Percentiles rank a stretch among this genome's conserved stretches.
Conservation (phyloP, 2,329 filamentous ascomycete genomes). For the Pseudopithomyces chartarum region DNA sequence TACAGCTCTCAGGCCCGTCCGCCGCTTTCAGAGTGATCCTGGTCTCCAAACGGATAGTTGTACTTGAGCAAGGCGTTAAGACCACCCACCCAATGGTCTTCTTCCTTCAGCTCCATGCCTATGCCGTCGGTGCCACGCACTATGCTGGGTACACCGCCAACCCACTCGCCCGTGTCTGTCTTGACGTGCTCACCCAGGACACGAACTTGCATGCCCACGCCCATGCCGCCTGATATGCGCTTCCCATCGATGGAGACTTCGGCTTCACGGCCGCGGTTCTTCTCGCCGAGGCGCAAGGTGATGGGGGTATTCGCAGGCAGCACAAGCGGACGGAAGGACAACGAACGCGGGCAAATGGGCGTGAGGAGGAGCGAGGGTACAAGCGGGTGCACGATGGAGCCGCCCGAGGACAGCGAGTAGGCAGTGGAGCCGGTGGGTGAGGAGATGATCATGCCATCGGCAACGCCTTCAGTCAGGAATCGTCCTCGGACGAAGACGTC, state of each 20-base stretch:
- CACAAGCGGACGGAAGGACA: slow-evolving; percentile 90
- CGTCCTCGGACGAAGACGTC: slow-evolving; percentile 88
- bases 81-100: slow-evolving; percentile 96
- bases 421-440: slow-evolving; percentile 95
- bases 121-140: slow-evolving; percentile 63
- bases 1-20: neutral
- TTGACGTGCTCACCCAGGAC: slow-evolving; percentile 83
- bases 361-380: slow-evolving; percentile 89
- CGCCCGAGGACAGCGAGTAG: slow-evolving; percentile 91
- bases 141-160: slow-evolving; percentile 88
- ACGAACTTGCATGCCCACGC: slow-evolving; percentile 70
- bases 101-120: slow-evolving; percentile 54
- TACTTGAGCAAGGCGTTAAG: slow-evolving; percentile 94
- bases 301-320: slow-evolving; percentile 86
- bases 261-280: slow-evolving; percentile 54
- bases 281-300: slow-evolving; percentile 76
- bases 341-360: slow-evolving; percentile 88
- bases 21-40: slow-evolving; percentile 24
- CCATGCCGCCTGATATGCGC: slow-evolving; percentile 49
- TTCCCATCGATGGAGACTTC: slow-evolving; percentile 58
- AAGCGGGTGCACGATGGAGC: slow-evolving; percentile 91
- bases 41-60: slow-evolving; percentile 89
- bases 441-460: slow-evolving; percentile 91
- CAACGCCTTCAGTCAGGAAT: slow-evolving; percentile 90
- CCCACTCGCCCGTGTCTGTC: slow-evolving; percentile 56